Evolutionary conservation across 177 flowering plant genomes (phyloP).

Genomic region (Telopea speciosissima): DNA sequence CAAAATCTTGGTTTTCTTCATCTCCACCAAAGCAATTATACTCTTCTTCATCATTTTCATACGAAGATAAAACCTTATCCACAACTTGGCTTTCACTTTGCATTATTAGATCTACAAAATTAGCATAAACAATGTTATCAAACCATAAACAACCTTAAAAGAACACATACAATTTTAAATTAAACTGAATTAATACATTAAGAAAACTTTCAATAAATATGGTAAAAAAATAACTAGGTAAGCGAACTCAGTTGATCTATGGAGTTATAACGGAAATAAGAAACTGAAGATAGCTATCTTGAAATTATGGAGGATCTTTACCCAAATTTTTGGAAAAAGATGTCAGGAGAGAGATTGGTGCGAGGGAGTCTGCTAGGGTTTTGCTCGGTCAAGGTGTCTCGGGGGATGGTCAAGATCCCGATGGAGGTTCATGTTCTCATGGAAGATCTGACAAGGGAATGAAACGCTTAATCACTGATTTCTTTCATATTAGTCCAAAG

Average conservation of each 20-base stretch:
- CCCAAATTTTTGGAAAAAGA: too few species aligned
- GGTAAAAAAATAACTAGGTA: neutral
- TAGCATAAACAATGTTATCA: neutral
- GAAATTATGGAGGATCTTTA: too few species aligned
- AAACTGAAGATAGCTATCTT: too few species aligned
- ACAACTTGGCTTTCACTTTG: neutral
- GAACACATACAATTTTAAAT: neutral
- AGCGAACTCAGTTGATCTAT: neutral
- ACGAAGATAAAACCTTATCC: neutral
- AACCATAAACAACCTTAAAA: neutral
- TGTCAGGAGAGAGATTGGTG: too few species aligned
- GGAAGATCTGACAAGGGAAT: too few species aligned
- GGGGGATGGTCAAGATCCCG: too few species aligned
- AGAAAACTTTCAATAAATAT: neutral
- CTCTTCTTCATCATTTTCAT: constrained; percentile 1
- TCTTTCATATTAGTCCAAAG: too few species aligned
- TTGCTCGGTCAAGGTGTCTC: too few species aligned
- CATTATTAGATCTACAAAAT: neutral
- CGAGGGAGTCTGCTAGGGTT: too few species aligned
- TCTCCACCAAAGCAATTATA: neutral
- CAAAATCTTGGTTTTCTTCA: neutral
- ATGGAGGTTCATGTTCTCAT: too few species aligned
- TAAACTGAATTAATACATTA: too few species aligned
- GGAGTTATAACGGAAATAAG: neutral
- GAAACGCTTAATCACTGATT: too few species aligned